Evolutionary conservation across 2,329 filamentous ascomycete genomes (phyloP).

Genomic region (Venturia pyrina): DNA sequence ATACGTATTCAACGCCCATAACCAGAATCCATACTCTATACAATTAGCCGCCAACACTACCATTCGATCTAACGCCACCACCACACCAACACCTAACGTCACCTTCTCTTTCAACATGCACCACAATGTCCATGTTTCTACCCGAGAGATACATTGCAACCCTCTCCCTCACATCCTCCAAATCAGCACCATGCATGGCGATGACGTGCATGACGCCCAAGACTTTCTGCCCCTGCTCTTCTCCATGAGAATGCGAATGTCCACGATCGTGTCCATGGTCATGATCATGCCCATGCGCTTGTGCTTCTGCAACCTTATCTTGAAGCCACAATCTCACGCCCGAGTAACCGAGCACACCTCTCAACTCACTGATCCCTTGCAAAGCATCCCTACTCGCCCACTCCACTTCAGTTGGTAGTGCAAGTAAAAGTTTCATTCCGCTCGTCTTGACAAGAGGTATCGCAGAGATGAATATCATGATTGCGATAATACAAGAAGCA

Average conservation of each 20-base stretch:
- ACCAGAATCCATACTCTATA: not conserved
- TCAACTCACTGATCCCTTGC: slow-evolving; percentile 68
- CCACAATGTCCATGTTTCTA: slow-evolving; percentile 67
- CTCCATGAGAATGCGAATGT: slow-evolving; percentile 20
- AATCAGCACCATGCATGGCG: slow-evolving; percentile 58
- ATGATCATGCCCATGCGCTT: slow-evolving; percentile 31
- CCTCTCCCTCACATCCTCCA: slow-evolving; percentile 77
- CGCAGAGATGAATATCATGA: slow-evolving; percentile 87
- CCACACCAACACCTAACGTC: slow-evolving; percentile 58
- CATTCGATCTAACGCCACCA: slow-evolving; percentile 19
- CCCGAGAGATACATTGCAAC: slow-evolving; percentile 60
- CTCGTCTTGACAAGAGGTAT: slow-evolving; percentile 79
- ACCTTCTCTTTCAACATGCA: slow-evolving; percentile 81
- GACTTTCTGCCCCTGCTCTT: slow-evolving; percentile 40
- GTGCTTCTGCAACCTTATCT: slow-evolving; percentile 42
- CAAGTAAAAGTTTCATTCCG: slow-evolving; percentile 72
- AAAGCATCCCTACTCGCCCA: slow-evolving; percentile 81
- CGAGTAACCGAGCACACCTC: slow-evolving; percentile 76
- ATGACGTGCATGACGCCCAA: slow-evolving; percentile 81
- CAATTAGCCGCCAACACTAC: not conserved
- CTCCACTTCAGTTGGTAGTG: slow-evolving; percentile 74
- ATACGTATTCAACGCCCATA: not conserved
- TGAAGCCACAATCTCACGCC: slow-evolving; percentile 91
- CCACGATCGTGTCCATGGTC: slow-evolving; percentile 27
- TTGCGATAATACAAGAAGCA: slow-evolving; percentile 85